A percentile compares a stretch with the other conserved stretches of the same genome.
phyloP scores from a whole-genome alignment of 805 yeast genomes.

The Myxozyma neotropica region DNA sequence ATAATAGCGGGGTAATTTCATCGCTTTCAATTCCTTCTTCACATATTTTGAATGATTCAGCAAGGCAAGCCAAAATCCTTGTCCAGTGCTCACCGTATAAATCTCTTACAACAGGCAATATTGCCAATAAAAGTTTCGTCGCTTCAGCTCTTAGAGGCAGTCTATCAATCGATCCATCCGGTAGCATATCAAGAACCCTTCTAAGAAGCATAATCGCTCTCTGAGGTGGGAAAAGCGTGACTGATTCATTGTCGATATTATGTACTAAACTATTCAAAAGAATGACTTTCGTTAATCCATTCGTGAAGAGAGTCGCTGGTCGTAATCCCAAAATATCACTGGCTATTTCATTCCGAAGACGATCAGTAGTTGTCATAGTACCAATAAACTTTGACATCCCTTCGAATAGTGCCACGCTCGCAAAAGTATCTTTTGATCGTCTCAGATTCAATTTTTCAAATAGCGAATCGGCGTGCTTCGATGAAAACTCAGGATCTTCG shows the following conservation, averaged over 20 bases:
- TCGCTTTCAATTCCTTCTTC: slow-evolving; percentile 9
- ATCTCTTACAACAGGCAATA: slow-evolving; percentile 33
- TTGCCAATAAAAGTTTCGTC: slow-evolving; percentile 34
- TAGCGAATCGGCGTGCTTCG: slow-evolving; percentile 20
- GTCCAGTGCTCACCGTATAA: slow-evolving; percentile 36
- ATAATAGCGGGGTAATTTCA: slow-evolving; percentile 32
- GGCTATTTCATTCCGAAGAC: slow-evolving; percentile 61
- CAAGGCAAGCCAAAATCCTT: not conserved
- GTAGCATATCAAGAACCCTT: slow-evolving; percentile 57
- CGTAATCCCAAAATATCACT: slow-evolving; percentile 65
- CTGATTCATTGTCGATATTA: slow-evolving; percentile 38
- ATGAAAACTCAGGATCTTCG: slow-evolving; percentile 18
- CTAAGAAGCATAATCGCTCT: slow-evolving; percentile 64
- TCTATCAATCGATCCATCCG: slow-evolving; percentile 51
- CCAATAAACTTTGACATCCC: slow-evolving; percentile 44
- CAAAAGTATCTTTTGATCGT: slow-evolving; percentile 14
- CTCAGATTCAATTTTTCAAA: slow-evolving; percentile 21
- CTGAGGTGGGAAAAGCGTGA: slow-evolving; percentile 60
- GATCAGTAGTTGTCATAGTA: slow-evolving; percentile 48
- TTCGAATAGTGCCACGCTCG: slow-evolving; percentile 22
- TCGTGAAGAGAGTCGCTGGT: slow-evolving; percentile 45
- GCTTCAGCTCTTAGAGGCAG: slow-evolving; percentile 37
- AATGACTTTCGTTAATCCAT: slow-evolving; percentile 53
- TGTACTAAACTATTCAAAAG: slow-evolving; percentile 50
- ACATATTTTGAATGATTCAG: slow-evolving; percentile 8